Conservation (phyloP, 768 basidiomycete species). For the Boletus coccyginus region DNA sequence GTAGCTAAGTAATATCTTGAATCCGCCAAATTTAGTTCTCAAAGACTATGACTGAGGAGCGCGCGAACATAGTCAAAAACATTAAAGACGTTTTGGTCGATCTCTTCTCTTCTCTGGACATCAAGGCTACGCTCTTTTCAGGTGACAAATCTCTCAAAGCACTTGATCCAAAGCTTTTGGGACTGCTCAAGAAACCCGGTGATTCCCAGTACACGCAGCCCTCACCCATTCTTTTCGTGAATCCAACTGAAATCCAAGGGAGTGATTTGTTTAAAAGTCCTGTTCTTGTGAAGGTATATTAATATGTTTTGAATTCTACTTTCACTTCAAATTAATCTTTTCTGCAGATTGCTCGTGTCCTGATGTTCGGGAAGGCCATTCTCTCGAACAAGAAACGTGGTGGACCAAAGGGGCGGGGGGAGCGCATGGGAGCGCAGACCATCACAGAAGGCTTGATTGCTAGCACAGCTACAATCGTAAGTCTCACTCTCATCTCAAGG, state of each 20-base stretch:
- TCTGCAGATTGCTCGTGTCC: neutral
- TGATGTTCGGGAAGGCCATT: neutral
- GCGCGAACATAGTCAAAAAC: neutral
- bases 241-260: neutral
- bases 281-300: neutral
- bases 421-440: neutral
- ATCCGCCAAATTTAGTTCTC: too few relatives aligned
- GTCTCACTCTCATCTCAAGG: too few relatives aligned
- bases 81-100: neutral
- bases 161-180: neutral
- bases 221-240: neutral
- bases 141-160: neutral
- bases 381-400: neutral
- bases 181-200: neutral
- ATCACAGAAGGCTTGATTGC: neutral
- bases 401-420: neutral
- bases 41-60: too few relatives aligned
- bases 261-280: neutral
- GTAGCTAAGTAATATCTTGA: too few relatives aligned
- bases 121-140: neutral
- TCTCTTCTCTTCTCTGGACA: neutral
- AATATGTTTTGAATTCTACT: neutral
- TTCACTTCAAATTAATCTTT: neutral
- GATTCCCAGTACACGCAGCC: neutral
- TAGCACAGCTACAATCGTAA: neutral